Base-by-base conservation (phyloP, 2,329 filamentous ascomycete species). In the Rasamsonia emersonii region DNA sequence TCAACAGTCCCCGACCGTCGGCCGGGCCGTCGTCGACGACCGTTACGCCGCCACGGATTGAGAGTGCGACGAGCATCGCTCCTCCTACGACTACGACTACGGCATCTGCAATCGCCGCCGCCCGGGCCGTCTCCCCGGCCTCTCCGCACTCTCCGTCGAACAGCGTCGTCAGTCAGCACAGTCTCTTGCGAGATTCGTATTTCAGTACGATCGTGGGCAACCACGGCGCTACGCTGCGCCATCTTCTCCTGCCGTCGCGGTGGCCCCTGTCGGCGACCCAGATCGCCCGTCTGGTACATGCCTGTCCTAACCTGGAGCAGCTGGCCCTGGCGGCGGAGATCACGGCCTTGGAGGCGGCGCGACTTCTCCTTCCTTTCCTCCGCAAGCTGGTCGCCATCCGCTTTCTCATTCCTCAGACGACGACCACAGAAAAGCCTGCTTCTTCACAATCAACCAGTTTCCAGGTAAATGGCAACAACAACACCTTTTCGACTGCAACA, bases 281-380 rank as follows among this genome's bases (percentile, higher is more conserved):
- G 4, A 53, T 78, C 6, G 62, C 61, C 18, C 63, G 65, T 5
- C 53, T 78, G 5, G 67, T 73, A 18, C 65, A 68, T 30, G 54
- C 54, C 7, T 75, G 72, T 36, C 72, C 74, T 0, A 64, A 75
- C 32, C 55, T 79, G 9, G 72, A 76, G 38, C 73, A 79, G 43
- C 55, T 79, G 1, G 72, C 64, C 16, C 53, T 77, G 14, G 65
- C 70, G 5, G 58, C 70, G 10, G 56, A 65, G 8, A 41, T 57
- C 10, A 49, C 50, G 20, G 56, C 54, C 41, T 49, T 65, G 45
- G 55, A 65, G 8, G 51, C 56, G 9, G 32, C 63, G 13, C 45
- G 50, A 5, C 40, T 63, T 27, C 43, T 65, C 8, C 43, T 61
- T 18, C 62, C 62, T 19, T 57, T 61, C 37, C 52, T 63, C 24